phyloP scores from a whole-genome alignment of 306 rosid species.

The Quercus dentata region DNA sequence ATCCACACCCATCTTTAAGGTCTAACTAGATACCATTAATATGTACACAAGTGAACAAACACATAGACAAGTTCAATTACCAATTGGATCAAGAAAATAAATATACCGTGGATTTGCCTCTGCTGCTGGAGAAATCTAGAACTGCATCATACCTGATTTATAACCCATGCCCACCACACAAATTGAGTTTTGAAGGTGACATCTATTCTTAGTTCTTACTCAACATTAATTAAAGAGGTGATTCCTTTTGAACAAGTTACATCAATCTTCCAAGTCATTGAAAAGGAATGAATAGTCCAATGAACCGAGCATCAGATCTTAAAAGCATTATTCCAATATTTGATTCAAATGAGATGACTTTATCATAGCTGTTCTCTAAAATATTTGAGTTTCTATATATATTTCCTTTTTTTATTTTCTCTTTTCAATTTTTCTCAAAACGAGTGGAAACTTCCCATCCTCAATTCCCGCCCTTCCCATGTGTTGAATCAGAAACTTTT shows the following conservation, averaged over 20 bases:
- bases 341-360: background rate
- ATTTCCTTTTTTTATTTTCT: background rate
- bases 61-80: too few species aligned
- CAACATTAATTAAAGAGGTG: background rate
- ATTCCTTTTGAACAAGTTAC: background rate
- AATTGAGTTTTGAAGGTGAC: background rate
- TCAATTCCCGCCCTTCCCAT: background rate
- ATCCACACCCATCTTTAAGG: too few species aligned
- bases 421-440: background rate
- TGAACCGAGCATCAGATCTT: background rate
- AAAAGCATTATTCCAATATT: background rate
- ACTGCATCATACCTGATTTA: background rate
- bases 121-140: background rate
- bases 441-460: background rate
- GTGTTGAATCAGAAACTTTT: background rate
- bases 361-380: background rate
- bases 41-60: too few species aligned
- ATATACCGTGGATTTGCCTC: background rate
- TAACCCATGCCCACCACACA: background rate
- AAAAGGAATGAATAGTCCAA: background rate
- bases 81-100: too few species aligned
- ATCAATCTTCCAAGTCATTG: background rate
- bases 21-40: too few species aligned
- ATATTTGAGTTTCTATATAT: background rate
- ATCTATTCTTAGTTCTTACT: background rate